These are phyloP conservation scores for Coniochaeta sp. DNA, from an alignment of 2,329 filamentous ascomycete genomes.

Conservation along the genomic window DNA sequence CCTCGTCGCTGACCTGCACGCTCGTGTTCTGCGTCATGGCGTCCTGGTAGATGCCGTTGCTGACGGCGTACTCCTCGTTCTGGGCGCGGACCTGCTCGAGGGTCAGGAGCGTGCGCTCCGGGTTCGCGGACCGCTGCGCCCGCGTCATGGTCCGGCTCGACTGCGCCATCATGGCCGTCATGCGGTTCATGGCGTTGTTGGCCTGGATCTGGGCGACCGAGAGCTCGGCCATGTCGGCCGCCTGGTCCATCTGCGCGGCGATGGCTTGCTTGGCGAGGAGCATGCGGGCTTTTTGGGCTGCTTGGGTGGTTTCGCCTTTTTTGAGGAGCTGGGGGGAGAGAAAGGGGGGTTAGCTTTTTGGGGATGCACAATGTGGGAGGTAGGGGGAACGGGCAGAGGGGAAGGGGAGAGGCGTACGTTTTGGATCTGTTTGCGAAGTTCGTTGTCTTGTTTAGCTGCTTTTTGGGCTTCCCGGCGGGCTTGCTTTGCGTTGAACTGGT, in stretches of 20 bases:
- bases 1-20: conserved; percentile 68
- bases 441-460: conserved; percentile 52
- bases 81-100: conserved; percentile 56
- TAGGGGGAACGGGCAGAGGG: neutral
- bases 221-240: conserved; percentile 57
- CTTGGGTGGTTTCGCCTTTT: conserved; percentile 56
- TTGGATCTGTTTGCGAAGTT: conserved; percentile 57
- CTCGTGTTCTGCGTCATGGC: conserved; percentile 73
- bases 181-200: conserved; percentile 59
- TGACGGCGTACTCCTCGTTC: conserved; percentile 58
- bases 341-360: neutral
- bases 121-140: conserved; percentile 52
- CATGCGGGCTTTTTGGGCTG: conserved; percentile 57
- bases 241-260: conserved; percentile 57
- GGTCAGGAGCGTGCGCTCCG: conserved; percentile 53
- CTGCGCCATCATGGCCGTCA: conserved; percentile 57
- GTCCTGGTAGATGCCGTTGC: conserved; percentile 74
- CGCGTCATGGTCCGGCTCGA: conserved; percentile 51
- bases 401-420: conserved; percentile 24
- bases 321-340: conserved; percentile 38
- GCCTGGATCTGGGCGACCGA: conserved; percentile 55
- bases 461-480: conserved; percentile 54
- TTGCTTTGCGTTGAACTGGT: conserved; percentile 54
- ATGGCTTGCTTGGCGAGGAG: conserved; percentile 55
- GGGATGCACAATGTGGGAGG: neutral